Percentiles rank a stretch among this genome's conserved stretches.
Evolutionary conservation across 768 basidiomycete species (phyloP).

Genomic region (Russula lepida): DNA sequence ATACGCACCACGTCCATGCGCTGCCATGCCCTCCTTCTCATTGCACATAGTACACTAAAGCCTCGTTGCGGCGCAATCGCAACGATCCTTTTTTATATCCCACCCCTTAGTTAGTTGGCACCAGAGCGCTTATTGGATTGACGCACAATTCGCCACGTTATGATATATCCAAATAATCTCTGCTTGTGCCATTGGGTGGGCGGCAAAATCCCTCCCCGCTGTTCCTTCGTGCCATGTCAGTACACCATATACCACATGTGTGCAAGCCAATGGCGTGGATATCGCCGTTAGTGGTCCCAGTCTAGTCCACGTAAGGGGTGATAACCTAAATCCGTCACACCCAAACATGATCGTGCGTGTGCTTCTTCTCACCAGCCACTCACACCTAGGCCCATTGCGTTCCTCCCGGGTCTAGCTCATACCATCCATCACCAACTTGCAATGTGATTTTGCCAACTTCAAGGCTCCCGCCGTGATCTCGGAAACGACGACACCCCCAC

Average conservation of each 20-base stretch:
- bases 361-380: background rate
- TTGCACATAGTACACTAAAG: background rate
- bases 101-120: background rate
- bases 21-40: background rate
- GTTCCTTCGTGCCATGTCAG: background rate
- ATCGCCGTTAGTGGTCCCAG: background rate
- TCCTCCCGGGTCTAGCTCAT: background rate
- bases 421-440: background rate
- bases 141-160: background rate
- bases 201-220: background rate
- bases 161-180: background rate
- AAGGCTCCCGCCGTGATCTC: background rate
- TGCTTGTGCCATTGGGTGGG: background rate
- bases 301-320: background rate
- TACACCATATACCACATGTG: background rate
- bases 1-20: slow-evolving; percentile 6
- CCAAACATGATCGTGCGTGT: background rate
- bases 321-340: background rate
- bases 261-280: background rate
- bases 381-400: background rate
- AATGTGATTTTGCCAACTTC: background rate
- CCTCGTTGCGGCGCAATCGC: slow-evolving; percentile 10
- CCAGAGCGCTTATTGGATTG: background rate
- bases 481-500: background rate
- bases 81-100: background rate